Evolutionary conservation across 176 grass and related monocot genomes (phyloP).

Genomic region (Zizania latifolia): DNA sequence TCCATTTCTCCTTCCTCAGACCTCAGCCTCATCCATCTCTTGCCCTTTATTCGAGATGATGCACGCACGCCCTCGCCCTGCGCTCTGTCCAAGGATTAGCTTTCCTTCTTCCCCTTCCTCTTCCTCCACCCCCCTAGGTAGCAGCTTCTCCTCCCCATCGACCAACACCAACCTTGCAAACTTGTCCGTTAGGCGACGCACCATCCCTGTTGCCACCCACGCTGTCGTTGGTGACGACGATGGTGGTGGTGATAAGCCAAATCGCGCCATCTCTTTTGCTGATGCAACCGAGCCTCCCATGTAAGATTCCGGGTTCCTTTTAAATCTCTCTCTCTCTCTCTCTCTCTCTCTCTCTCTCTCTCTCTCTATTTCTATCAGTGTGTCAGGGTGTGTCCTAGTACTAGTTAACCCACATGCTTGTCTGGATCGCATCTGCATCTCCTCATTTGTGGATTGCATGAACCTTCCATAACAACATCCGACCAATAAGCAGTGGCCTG

Average conservation of each 20-base stretch:
- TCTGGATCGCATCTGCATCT: not conserved
- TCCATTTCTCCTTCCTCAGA: too few species aligned
- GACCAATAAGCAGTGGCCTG: slow-evolving; percentile 15
- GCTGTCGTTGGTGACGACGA: not conserved
- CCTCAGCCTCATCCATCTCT: too few species aligned
- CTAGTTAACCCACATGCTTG: not conserved
- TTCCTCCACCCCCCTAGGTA: not conserved
- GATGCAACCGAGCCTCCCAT: not conserved
- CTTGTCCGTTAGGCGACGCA: not conserved
- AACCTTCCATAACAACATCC: slow-evolving; percentile 28
- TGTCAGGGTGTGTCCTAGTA: too few species aligned
- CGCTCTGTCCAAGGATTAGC: not conserved
- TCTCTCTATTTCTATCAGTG: too few species aligned
- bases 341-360: too few species aligned
- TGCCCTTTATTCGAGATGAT: not conserved
- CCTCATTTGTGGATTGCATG: slow-evolving; percentile 6
- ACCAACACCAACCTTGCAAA: not conserved
- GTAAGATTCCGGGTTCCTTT: not conserved
- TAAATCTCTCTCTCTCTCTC: not conserved
- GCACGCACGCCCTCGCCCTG: not conserved
- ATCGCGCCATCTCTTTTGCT: slow-evolving; percentile 19
- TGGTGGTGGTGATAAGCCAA: slow-evolving; percentile 1
- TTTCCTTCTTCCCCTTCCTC: not conserved
- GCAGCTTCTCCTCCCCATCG: not conserved
- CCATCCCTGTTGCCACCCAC: not conserved